A percentile compares a stretch with the other conserved stretches of the same genome.
Evolutionary conservation across 352 stramenopile species (phyloP).

Genomic region (Achlya hypogyna): DNA sequence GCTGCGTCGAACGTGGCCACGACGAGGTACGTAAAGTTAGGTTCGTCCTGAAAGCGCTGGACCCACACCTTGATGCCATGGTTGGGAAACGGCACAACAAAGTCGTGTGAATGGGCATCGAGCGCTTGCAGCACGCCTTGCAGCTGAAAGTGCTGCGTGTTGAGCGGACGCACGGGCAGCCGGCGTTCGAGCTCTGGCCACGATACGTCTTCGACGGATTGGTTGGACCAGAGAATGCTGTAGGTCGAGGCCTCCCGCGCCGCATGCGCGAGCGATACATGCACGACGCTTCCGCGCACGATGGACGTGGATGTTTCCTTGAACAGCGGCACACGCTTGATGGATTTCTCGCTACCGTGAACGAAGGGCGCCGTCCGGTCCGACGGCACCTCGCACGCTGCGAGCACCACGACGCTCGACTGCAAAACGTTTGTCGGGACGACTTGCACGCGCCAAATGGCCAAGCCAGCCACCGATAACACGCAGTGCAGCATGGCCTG

Average conservation of each 20-base stretch:
- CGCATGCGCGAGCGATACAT: neutral
- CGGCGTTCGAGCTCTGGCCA: slow-evolving; percentile 48
- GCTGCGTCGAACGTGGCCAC: slow-evolving; percentile 3
- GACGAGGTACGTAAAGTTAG: slow-evolving; percentile 2
- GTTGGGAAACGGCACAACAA: neutral
- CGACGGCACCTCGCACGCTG: slow-evolving; percentile 41
- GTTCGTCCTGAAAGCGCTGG: neutral
- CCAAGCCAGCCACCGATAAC: slow-evolving; percentile 32
- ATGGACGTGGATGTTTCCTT: slow-evolving; percentile 31
- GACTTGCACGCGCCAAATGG: slow-evolving; percentile 42
- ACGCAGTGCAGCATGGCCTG: slow-evolving; percentile 37
- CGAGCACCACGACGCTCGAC: slow-evolving; percentile 34
- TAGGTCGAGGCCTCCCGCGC: slow-evolving; percentile 33
- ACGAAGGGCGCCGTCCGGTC: slow-evolving; percentile 55
- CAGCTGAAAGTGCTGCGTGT: slow-evolving; percentile 58
- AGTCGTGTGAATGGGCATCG: neutral
- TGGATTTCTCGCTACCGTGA: slow-evolving; percentile 41
- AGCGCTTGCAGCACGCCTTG: slow-evolving; percentile 24
- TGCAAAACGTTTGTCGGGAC: slow-evolving; percentile 16
- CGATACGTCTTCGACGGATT: slow-evolving; percentile 31
- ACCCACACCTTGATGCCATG: slow-evolving; percentile 1
- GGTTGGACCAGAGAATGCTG: slow-evolving; percentile 44
- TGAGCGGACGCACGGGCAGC: slow-evolving; percentile 55
- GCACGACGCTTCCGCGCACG: slow-evolving; percentile 27
- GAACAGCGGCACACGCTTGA: slow-evolving; percentile 53